phyloP scores from a whole-genome alignment of 495 filamentous ascomycete species.

The Penicillium ochrochloron region DNA sequence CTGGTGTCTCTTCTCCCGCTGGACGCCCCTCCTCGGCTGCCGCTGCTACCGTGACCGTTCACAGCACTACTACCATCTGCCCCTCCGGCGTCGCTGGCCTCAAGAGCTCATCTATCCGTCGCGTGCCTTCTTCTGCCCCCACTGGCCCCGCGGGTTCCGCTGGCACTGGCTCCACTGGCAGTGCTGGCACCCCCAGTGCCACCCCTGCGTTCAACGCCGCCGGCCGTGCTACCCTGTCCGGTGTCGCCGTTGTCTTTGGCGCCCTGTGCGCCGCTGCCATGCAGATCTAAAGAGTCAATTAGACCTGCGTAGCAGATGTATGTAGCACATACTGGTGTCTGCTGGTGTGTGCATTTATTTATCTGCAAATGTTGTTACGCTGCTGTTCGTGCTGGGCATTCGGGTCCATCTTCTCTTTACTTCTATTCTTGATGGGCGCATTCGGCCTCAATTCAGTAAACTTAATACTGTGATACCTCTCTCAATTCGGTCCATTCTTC shows the following conservation, averaged over 20 bases:
- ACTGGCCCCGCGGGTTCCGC: slow-evolving; percentile 18
- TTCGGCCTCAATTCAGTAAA: slow-evolving; percentile 22
- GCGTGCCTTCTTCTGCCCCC: slow-evolving; percentile 11
- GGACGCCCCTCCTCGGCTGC: slow-evolving; percentile 7
- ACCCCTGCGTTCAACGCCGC: slow-evolving; percentile 34
- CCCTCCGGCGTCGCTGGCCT: slow-evolving; percentile 8
- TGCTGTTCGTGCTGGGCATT: slow-evolving; percentile 17
- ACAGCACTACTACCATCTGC: slow-evolving; percentile 18
- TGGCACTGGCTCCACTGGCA: slow-evolving; percentile 11
- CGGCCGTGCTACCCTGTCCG: slow-evolving; percentile 35
- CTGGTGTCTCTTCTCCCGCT: not conserved
- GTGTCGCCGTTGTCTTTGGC: slow-evolving; percentile 30
- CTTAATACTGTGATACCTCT: slow-evolving; percentile 29
- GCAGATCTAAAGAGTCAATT: slow-evolving; percentile 28
- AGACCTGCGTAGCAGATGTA: not conserved
- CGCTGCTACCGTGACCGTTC: slow-evolving; percentile 2
- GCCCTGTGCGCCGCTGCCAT: slow-evolving; percentile 28
- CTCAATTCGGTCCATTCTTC: not conserved
- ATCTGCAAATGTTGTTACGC: slow-evolving; percentile 15
- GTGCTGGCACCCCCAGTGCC: slow-evolving; percentile 13
- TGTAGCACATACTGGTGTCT: not conserved
- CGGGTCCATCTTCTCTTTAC: slow-evolving; percentile 18
- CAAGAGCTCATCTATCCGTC: slow-evolving; percentile 20
- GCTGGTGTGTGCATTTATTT: slow-evolving; percentile 7
- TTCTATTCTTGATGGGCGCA: slow-evolving; percentile 21